These are phyloP conservation scores for Magnusiomyces clavatus DNA, from an alignment of 1,139 yeast genomes.

Conservation along the genomic window DNA sequence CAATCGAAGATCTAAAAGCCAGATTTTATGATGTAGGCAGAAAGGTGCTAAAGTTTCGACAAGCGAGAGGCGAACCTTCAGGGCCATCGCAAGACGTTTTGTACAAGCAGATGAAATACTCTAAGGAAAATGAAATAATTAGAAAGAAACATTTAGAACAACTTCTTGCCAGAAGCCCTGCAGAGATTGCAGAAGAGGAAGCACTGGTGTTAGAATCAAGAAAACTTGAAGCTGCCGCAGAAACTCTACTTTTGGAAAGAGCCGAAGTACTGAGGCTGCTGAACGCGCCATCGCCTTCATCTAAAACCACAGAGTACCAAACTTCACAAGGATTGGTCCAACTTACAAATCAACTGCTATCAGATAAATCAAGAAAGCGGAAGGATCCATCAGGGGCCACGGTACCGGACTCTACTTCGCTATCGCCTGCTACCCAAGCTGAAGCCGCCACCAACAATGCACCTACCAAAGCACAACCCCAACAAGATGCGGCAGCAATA, in stretches of 20 bases:
- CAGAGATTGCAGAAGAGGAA: conserved; percentile 97
- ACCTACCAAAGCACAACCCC: not conserved
- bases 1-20: conserved; percentile 73
- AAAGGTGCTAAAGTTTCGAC: conserved; percentile 36
- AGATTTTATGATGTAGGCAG: conserved; percentile 63
- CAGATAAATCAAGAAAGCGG: conserved; percentile 63
- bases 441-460: conserved; percentile 25
- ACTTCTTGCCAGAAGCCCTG: conserved; percentile 76
- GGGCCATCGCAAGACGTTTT: conserved; percentile 33
- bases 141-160: conserved; percentile 76
- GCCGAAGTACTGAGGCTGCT: conserved; percentile 67
- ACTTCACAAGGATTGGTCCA: conserved; percentile 88
- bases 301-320: conserved; percentile 66
- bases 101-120: conserved; percentile 43
- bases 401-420: conserved; percentile 1
- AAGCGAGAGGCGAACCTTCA: conserved; percentile 35
- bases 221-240: conserved; percentile 86
- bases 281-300: conserved; percentile 84
- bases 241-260: conserved; percentile 78
- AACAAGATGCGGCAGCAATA: conserved; percentile 12
- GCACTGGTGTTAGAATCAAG: conserved; percentile 88
- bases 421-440: conserved; percentile 25
- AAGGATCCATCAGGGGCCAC: conserved; percentile 28
- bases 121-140: conserved; percentile 61
- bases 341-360: conserved; percentile 71